Base-by-base conservation (phyloP, 2,329 filamentous ascomycete species). In the Colletotrichum tropicale region DNA sequence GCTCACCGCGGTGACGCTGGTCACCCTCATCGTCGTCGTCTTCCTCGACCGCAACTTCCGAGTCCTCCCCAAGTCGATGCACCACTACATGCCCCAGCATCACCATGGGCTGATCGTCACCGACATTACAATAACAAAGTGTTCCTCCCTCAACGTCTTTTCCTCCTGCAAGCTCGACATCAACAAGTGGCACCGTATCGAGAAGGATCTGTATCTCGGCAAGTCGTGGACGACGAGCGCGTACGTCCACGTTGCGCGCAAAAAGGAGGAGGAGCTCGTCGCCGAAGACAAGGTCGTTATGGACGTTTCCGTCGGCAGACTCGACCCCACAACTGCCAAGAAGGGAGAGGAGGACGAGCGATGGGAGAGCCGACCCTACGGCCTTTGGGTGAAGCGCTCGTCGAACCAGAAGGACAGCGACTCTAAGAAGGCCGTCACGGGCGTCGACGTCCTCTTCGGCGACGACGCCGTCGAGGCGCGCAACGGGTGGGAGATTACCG, bases 401-500 rank as follows among this genome's bases (percentile, higher is more conserved):
- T 88, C 91, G 34, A 94, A 93, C 82, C 90, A 91, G 77, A 92
- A 94, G 80, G 93, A 94, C 61, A 94, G 93, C 82, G 95, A 98
- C 81, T 94, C 93, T 6, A 91, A 92, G 74, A 89, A 91, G 52
- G 93, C 93, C 18, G 89, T 98, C 66, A 98, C 95, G 0, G 94
- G 93, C 6, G 88, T 98, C 8, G 96, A 98, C 82, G 92, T 98
- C 7, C 88, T 98, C 8, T 98, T 98, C 81, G 96, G 96, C 24
- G 92, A 96, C 24, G 96, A 98, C 82, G 96, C 96, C 12, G 95
- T 96, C 36, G 97, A 99, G 82, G 96, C 95, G 7, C 92, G 97
- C 73, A 91, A 93, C 3, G 94, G 94, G 34, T 99, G 98, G 97
- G 88, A 92, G 74, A 89, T 98, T 58, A 92, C 92, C n/a, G 43